Base-by-base conservation (phyloP, 257 asterid genomes). In the Nicotiana attenuata region DNA sequence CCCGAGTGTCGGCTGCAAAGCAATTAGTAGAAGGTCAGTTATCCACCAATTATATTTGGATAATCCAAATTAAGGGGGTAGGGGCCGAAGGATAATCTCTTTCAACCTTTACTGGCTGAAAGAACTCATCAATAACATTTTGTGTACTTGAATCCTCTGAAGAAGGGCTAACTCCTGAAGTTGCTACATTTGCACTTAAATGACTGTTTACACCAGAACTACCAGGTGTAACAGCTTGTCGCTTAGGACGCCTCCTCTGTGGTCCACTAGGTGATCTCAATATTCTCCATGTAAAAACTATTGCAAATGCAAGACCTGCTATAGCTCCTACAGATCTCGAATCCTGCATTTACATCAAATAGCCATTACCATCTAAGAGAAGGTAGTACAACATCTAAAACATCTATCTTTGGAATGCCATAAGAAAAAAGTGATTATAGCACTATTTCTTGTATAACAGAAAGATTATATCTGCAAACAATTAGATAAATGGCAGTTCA, bases 201-300 rank as follows among this genome's bases (percentile, higher is more conserved):
- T 82, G 87, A 82, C 87, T 87, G 82, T 85, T 84, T 56, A 81
- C 86, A 41, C 88, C 90, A 73, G 97, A 92, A 82, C 83, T 89
- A 89, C 93, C 88, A 65, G 89, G 86, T 69, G 92, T 61, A 31
- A 92, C 71, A 76, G 90, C 81, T 83, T 86, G 97, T 86, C 92
- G 85, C 83, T 92, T 92, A 50, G 97, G 86, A 84, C 78, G 90
- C 88, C 92, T 88, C 86, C 94, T 88, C 87, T 88, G 97, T 8
- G 88, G 89, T 82, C 87, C 93, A 78, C 91, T 87, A 35, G 95
- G 90, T 60, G 93, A 86, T 87, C 97, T 86, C 85, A 89, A 84
- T 65, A 93, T 82, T 90, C 95, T 93, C 97, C 98, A 94, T 17
- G 97, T 89, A 88, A 93, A 93, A 83, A 94, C 91, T 82, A 94